Percentiles rank a stretch among this genome's conserved stretches.
These are phyloP conservation scores for Erodium texanum DNA, from an alignment of 441 rosid species.

Conservation along the genomic window DNA sequence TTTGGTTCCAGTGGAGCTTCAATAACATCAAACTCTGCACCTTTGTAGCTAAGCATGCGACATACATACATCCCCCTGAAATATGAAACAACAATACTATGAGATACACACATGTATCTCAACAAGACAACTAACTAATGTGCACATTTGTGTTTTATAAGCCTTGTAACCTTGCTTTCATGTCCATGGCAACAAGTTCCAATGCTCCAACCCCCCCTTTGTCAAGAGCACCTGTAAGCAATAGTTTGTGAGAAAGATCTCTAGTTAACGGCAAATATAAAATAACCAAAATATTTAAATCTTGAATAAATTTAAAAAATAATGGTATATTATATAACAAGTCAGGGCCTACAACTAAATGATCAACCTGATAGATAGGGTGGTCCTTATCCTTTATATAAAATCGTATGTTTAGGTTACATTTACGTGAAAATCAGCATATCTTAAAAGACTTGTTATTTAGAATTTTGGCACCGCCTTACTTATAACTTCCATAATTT, in stretches of 20 bases:
- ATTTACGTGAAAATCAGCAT: too few species aligned
- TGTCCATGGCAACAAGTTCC: conserved; percentile 99
- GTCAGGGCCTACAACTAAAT: neutral
- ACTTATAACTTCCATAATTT: too few species aligned
- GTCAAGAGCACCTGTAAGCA: conserved; percentile 76
- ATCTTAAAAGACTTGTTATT: too few species aligned
- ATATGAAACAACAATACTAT: conserved; percentile 19
- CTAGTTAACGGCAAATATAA: conserved; percentile 1
- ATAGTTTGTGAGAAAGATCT: conserved; percentile 12
- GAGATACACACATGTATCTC: conserved; percentile 12
- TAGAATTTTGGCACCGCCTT: too few species aligned
- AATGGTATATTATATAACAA: neutral
- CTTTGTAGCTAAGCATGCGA: conserved; percentile 97
- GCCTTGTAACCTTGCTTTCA: conserved; percentile 86
- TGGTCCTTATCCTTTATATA: neutral
- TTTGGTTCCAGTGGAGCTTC: conserved; percentile 86
- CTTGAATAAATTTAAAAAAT: neutral
- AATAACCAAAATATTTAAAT: neutral
- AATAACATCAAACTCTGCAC: conserved; percentile 84
- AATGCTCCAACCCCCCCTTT: conserved; percentile 98
- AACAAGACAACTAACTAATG: neutral
- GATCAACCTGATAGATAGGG: neutral
- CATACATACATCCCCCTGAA: conserved; percentile 98
- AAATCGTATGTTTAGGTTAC: too few species aligned
- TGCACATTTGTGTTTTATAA: conserved; percentile 10